Conservation (phyloP, 129 eudicot species). For the Lonicera japonica region DNA sequence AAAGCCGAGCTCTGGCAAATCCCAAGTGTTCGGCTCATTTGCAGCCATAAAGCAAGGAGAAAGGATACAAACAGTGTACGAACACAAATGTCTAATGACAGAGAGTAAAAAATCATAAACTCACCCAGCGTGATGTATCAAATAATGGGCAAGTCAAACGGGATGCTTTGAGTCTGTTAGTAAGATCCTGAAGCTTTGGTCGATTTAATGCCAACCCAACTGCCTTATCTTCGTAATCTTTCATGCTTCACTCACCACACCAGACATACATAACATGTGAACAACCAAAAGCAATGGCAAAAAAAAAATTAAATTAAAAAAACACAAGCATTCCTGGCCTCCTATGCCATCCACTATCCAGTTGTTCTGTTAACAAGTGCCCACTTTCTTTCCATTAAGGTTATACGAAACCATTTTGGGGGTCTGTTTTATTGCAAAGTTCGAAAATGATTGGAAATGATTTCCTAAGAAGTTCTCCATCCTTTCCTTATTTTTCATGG, state of each 20-base stretch:
- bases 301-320: too few species aligned
- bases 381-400: too few species aligned
- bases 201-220: conserved; percentile 73
- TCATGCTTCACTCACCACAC: conserved; percentile 38
- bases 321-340: too few species aligned
- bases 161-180: conserved; percentile 66
- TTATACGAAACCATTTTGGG: too few species aligned
- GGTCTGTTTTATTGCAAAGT: too few species aligned
- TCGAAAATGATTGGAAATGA: too few species aligned
- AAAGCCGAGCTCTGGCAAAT: too few species aligned
- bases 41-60: neutral
- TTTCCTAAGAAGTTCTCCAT: too few species aligned
- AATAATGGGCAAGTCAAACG: conserved; percentile 83
- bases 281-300: neutral
- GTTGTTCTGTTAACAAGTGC: too few species aligned
- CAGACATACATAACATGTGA: neutral
- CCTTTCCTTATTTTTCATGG: too few species aligned
- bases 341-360: too few species aligned
- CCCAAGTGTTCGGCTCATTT: too few species aligned
- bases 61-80: neutral
- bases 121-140: conserved; percentile 90
- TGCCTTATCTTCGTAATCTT: conserved; percentile 90
- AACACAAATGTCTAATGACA: neutral
- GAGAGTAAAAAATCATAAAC: conserved; percentile 7
- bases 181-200: conserved; percentile 71